Evolutionary conservation across 495 filamentous ascomycete genomes (phyloP), one percentile per base, ranked within the genome.

Genomic region (Oidiodendron maius): DNA sequence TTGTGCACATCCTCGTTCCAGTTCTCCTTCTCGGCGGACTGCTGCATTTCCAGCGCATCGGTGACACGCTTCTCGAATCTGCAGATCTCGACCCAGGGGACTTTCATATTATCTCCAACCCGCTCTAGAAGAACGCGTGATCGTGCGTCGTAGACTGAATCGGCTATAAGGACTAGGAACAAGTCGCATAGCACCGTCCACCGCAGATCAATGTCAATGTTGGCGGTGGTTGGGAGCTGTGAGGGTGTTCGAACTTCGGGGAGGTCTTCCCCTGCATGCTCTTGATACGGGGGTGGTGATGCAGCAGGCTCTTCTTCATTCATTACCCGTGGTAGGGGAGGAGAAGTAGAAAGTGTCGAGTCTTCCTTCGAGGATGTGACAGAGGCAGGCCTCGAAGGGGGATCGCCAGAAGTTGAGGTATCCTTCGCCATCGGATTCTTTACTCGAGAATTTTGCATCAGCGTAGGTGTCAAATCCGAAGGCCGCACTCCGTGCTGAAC

Each of bases 151-250:
- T 99, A 99, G 20, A 85, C 73, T 2, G 89, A 91, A 63, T 97
- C 91, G n/a, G 93, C 84, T 56, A 97, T 91, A 18, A 99, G 76
- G 4, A 95, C 81, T 15, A 99, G 77, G 64, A 99, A 99, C 12
- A 99, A 71, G 62, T 99, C 93, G 63, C 93, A 99, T 4, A 99
- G 82, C 8, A 96, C 85, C 0, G 93, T 99, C 93, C 93, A 99
- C 28, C 93, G 83, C 45, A 99, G 73, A 62, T 99, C 93, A 42
- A 99, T 95, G 57, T 97, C 90, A 46, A 99, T 86, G 49, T 87
- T 91, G 26, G 82, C 75, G 8, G 84, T 86, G 1, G 74, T 80
- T 0, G 86, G 84, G 52, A 99, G 74, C 60, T 96, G 80, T 10
- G 86, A 87, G 2, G 87, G 89, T 4, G 78, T 88, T 50, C 79